Percentiles rank a stretch among this genome's conserved stretches.
Evolutionary conservation across 257 asterid genomes (phyloP).

Genomic region (Euphrasia confusa): DNA sequence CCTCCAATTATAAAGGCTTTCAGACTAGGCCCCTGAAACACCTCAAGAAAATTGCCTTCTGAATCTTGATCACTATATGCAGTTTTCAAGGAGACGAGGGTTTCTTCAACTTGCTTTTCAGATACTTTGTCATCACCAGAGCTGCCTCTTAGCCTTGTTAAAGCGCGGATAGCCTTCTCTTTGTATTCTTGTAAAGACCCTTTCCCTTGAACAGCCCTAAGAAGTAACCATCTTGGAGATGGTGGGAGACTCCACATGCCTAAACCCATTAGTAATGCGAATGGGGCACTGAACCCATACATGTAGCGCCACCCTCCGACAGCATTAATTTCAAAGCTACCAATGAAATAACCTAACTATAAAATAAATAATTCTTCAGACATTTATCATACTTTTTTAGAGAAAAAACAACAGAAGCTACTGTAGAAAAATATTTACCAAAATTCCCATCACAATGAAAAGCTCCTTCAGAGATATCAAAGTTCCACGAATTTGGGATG

Average conservation of each 20-base stretch:
- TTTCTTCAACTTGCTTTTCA: conserved; percentile 76
- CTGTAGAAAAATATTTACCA: conserved; percentile 41
- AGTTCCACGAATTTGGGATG: conserved; percentile 96
- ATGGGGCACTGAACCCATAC: conserved; percentile 83
- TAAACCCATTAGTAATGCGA: conserved; percentile 80
- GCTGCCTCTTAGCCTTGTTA: conserved; percentile 77
- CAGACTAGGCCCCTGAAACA: conserved; percentile 82
- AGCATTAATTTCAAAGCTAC: conserved; percentile 64
- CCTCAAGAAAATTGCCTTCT: conserved; percentile 65
- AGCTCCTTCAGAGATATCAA: conserved; percentile 94
- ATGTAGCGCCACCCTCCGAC: conserved; percentile 98
- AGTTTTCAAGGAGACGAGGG: conserved; percentile 64
- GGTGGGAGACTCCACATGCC: conserved; percentile 95
- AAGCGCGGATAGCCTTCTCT: conserved; percentile 70
- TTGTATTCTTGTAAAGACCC: conserved; percentile 73
- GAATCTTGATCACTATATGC: conserved; percentile 66
- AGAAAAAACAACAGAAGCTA: neutral
- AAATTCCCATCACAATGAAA: conserved; percentile 87
- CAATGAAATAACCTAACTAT: conserved; percentile 86
- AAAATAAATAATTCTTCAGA: conserved; percentile 23
- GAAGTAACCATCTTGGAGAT: conserved; percentile 97
- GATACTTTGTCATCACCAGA: conserved; percentile 59
- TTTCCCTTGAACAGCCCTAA: conserved; percentile 89
- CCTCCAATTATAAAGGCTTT: conserved; percentile 95
- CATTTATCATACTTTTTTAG: conserved; percentile 14